Evolutionary conservation across 441 rosid genomes (phyloP), one percentile per base, ranked within the genome.

Genomic region (Theobroma grandiflorum): DNA sequence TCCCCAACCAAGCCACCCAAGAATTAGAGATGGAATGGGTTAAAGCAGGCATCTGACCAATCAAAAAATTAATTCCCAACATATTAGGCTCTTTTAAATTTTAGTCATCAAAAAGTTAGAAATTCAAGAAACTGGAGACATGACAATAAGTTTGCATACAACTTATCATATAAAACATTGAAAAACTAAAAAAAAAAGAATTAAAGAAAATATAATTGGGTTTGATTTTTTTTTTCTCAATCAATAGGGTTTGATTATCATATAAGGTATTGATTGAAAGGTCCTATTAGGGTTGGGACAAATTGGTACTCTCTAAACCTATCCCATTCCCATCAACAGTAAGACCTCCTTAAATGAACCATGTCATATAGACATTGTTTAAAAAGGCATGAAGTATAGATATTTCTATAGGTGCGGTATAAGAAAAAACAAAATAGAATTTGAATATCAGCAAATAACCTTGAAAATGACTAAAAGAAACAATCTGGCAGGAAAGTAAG

Each of bases 361-460:
- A 38, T 42, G 62, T 55, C 64, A 22, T 57, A 57, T 65, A 8
- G 73, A 26, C 31, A 26, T 26, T 26, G 31, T 72, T 40, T 3
- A 67, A 74, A 72, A 37, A 59, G 45, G 66, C n/a, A 69, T 35
- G 6, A 58, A 55, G 3, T 47, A 15, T 22, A 49, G 42, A 78
- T 12, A 42, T 53, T 61, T 43, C 3, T 16, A 14, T 35, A 22
- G 61, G 31, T 50, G 74, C 52, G 59, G 52, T 33, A 71, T 63
- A 43, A 35, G 4, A 72, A 64, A 33, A 40, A 4, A 43, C 2
- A 11, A 42, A 31, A 59, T 78, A 26, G 74, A 57, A 65, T 73
- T 66, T 77, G 64, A 35, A 65, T 35, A 47, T 64, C 20, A 45
- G 55, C 47, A 77, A 72, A 50, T 22, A 15, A 76, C 12, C 50